Base-by-base conservation (phyloP, 768 basidiomycete species). In the Termitomyces sp. region DNA sequence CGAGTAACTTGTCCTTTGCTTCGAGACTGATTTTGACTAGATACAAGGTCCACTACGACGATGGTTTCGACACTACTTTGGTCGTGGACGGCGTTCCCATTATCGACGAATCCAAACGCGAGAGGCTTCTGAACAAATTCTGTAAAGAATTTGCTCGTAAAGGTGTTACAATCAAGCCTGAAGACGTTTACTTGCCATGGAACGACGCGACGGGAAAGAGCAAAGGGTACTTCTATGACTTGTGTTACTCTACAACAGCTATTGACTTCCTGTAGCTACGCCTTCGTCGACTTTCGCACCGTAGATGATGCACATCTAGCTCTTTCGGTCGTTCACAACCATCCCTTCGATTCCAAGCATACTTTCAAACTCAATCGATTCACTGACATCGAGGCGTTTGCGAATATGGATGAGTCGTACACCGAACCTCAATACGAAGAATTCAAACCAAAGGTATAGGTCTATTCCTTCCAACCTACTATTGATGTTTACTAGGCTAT, bases 81-180 rank as follows among this genome's bases (percentile, higher is more conserved):
- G 90, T 98, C 56, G 86, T 98, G 61, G 97, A 98, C 73, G 94
- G 94, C 54, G 82, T 96, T 25, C 97, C 96, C 10, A 73, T 93
- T 62, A 92, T 98, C 72, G 94, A 97, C 71, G 87, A 85, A 68
- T 83, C 85, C 56, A 95, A 94, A 75, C 81, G 87, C 42, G 91
- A 93, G 52, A 91, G 83, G 74, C 83, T 99, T 17, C 70, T 97
- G 20, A 76, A 86, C 40, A 92, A 91, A 72, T 81, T 98, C 37
- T 77, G 85, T 59, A 94, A 94, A 72, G 88, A 92, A 65, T 96
- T 98, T 71, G 80, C 82, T 12, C 87, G 86, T 68, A 92, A 89
- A 71, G 94, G 95, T 34, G 83, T 87, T 9, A 74, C 86, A 38
- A 81, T 97, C 59, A 89, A 88, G 67, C 75, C 86, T 7, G 89